Base-by-base conservation (phyloP, 2,329 filamentous ascomycete genomes). In the Calonectria henricotiae region DNA sequence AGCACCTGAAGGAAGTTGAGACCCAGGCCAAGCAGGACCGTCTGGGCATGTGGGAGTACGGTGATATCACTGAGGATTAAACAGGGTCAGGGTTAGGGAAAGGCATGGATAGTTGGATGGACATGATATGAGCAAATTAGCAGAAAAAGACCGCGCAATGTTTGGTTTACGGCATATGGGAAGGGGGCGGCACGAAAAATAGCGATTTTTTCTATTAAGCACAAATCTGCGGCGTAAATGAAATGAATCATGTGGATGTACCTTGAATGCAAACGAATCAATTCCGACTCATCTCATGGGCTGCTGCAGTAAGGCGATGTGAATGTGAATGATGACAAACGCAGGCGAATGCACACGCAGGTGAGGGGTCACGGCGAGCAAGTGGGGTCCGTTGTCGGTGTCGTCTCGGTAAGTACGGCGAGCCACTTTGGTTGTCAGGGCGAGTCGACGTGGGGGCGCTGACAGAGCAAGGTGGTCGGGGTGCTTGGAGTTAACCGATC, bases 31-130 rank as follows among this genome's bases (percentile, higher is more conserved):
- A 97, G 89, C 86, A 89, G 66, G 91, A 91, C 68, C 90, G 95
- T 72, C 87, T 91, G 75, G 96, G 96, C 49, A 96, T 98, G 89
- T 99, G 96, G 95, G 96, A 99, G 88, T 99, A 98, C 83, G 96
- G 96, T 76, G 96, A 98, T 82, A 88, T 98, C 79, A 97, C 94
- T 15, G 95, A 98, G 85, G 94, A 97, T 79, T 95, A 90, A 82
- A 62, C n/a, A 41, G 15, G 23, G 35, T 55, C 44, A 43, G 25
- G 35, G 47, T 37, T 30, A 20, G 54, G 41, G 49, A 58, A 58
- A 44, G 65, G 67, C 12, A 67, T 61, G 55, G 41, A 67, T 15
- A 15, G 32, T 37, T 39, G 51, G 54, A 67, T 65, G 37, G 27
- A n/a, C 37, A 61, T 69, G 68, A 65, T 63, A 65, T 68, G 72